Conservation (phyloP, 768 basidiomycete genomes). For the Lanmaoa rubissima region DNA sequence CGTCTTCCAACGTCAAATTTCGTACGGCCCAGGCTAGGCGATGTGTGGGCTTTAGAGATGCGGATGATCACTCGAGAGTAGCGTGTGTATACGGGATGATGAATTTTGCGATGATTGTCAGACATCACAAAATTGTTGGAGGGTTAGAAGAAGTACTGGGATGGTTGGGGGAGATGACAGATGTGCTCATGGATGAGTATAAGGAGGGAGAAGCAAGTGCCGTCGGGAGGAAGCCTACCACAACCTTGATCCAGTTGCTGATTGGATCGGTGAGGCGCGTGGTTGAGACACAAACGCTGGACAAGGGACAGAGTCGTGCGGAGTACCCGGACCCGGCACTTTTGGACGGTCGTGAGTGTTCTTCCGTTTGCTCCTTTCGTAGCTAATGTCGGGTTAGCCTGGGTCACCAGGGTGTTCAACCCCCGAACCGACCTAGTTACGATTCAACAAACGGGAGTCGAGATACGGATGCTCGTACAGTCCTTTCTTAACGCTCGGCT, state of each 20-base stretch:
- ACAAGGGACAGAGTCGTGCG: conserved; percentile 32
- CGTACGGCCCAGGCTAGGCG: conserved; percentile 64
- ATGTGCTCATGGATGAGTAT: conserved; percentile 55
- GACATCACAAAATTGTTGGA: conserved; percentile 46
- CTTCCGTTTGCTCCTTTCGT: not conserved
- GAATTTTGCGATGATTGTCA: conserved; percentile 63
- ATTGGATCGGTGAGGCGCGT: conserved; percentile 57
- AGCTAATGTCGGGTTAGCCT: conserved; percentile 41
- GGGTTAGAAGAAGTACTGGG: conserved; percentile 49
- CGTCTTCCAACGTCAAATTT: conserved; percentile 41
- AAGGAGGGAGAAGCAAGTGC: conserved; percentile 29
- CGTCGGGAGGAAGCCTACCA: conserved; percentile 26
- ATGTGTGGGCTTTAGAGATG: conserved; percentile 66
- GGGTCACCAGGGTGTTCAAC: conserved; percentile 51
- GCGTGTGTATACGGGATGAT: conserved; percentile 75
- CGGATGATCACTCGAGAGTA: conserved; percentile 60
- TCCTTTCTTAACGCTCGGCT: conserved; percentile 60
- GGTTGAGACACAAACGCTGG: conserved; percentile 39
- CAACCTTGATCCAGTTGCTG: conserved; percentile 48
- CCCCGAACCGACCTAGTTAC: conserved; percentile 43
- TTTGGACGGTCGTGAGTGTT: conserved; percentile 50
- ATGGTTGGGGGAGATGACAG: conserved; percentile 66
- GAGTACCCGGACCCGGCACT: conserved; percentile 65
- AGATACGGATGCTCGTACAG: conserved; percentile 57
- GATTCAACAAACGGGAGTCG: conserved; percentile 43